Conservation (phyloP, 2,329 filamentous ascomycete genomes). For the Sarocladiaceae sp. region DNA sequence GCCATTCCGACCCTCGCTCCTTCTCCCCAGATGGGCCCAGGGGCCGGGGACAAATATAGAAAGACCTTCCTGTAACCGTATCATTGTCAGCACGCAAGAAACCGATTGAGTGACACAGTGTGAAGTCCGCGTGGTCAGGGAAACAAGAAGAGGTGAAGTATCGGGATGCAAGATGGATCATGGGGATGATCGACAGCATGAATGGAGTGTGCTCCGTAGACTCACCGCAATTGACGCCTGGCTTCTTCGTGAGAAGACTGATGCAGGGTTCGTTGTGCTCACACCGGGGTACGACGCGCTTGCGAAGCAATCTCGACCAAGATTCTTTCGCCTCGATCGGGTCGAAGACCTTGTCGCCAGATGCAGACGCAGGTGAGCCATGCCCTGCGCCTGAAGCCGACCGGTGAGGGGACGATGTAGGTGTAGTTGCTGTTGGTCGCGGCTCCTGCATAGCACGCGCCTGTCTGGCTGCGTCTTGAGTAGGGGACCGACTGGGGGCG, state of each 20-base stretch:
- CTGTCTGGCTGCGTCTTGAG: constrained; percentile 1
- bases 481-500: neutral
- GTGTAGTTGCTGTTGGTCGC: constrained; percentile 2
- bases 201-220: constrained; percentile 12
- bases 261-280: constrained; percentile 88
- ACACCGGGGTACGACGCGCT: constrained; percentile 68
- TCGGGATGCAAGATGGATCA: no score
- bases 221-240: constrained; percentile 72
- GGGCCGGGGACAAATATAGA: constrained; percentile 62
- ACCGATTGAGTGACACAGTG: no score
- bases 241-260: constrained; percentile 77
- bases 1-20: constrained; percentile 78
- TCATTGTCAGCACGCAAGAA: constrained; percentile 14
- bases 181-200: no score
- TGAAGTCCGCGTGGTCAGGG: no score
- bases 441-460: constrained; percentile 9
- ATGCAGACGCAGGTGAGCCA: neutral
- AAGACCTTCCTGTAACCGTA: constrained; percentile 43
- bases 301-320: constrained; percentile 79
- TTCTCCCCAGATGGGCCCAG: constrained; percentile 80
- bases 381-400: neutral
- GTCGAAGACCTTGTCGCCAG: constrained; percentile 47
- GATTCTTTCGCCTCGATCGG: constrained; percentile 69
- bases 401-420: neutral
- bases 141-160: no score